Conservation (phyloP, 1,284 basidiomycete species). For the Hortiboletus rubellus region DNA sequence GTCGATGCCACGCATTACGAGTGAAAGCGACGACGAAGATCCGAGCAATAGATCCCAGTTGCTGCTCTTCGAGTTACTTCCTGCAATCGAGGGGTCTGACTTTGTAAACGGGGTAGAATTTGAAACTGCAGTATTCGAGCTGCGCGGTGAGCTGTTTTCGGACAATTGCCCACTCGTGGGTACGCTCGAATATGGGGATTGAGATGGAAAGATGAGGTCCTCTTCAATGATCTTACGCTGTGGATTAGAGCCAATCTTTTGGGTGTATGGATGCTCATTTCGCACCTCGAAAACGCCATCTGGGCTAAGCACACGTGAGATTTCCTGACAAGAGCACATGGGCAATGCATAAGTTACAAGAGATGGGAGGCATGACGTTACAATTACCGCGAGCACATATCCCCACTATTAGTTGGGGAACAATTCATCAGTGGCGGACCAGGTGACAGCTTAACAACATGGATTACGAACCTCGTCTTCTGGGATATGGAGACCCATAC, state of each 20-base stretch:
- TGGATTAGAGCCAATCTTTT: slow-evolving; percentile 6
- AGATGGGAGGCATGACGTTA: not conserved
- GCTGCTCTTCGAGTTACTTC: slow-evolving; percentile 15
- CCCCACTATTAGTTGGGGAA: slow-evolving; percentile 43
- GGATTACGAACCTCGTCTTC: slow-evolving; percentile 59
- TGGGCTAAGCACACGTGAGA: slow-evolving; percentile 59
- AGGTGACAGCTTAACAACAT: not conserved
- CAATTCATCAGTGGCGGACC: slow-evolving; percentile 16
- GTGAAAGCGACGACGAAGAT: slow-evolving; percentile 25
- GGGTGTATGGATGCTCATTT: slow-evolving; percentile 6
- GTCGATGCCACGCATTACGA: slow-evolving; percentile 14
- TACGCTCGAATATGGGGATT: slow-evolving; percentile 13
- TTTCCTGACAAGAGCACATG: slow-evolving; percentile 47
- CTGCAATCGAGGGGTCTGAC: slow-evolving; percentile 26
- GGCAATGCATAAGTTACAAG: slow-evolving; percentile 15
- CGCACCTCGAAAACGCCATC: slow-evolving; percentile 64
- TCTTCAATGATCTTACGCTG: slow-evolving; percentile 62
- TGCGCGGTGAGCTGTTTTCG: slow-evolving; percentile 25
- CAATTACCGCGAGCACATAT: slow-evolving; percentile 49
- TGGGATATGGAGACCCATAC: slow-evolving; percentile 65
- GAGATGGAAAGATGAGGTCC: slow-evolving; percentile 67
- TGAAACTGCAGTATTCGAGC: slow-evolving; percentile 32
- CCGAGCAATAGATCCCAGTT: slow-evolving; percentile 13
- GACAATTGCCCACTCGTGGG: slow-evolving; percentile 21
- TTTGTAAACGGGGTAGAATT: slow-evolving; percentile 20